phyloP scores from a whole-genome alignment of 345 rosid species.

The Dimocarpus longan region DNA sequence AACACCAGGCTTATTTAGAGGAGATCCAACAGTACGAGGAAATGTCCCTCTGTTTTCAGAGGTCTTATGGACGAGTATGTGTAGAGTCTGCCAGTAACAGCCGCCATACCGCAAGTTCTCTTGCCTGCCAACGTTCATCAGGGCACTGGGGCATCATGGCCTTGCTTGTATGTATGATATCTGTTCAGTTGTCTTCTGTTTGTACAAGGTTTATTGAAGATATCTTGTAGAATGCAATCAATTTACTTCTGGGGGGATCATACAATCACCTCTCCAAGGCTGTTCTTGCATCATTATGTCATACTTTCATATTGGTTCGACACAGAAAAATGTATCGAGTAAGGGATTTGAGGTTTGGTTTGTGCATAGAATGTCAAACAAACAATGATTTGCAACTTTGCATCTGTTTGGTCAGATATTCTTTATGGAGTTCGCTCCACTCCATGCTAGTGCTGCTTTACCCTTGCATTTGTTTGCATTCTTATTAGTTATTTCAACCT shows the following conservation, averaged over 20 bases:
- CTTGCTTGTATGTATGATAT: conserved; percentile 33
- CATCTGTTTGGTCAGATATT: neutral
- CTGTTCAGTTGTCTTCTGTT: conserved; percentile 30
- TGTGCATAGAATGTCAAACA: neutral
- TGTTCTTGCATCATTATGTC: neutral
- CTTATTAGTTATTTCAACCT: no score
- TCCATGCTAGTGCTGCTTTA: neutral
- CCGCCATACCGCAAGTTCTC: conserved; percentile 8
- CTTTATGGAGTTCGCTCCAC: neutral
- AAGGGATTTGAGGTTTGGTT: conserved; percentile 6
- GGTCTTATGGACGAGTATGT: conserved; percentile 29
- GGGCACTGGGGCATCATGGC: conserved; percentile 50
- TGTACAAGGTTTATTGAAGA: conserved; percentile 16
- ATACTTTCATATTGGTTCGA: neutral
- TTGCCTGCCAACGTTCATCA: conserved; percentile 42
- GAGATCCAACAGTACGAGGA: conserved; percentile 29
- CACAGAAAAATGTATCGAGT: neutral
- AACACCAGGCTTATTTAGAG: conserved; percentile 85
- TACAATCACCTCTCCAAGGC: neutral
- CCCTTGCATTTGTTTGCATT: no score
- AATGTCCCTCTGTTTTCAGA: conserved; percentile 6
- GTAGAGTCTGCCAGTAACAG: no score
- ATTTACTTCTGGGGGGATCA: no score
- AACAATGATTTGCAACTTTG: neutral
- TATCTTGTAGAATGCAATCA: neutral